phyloP scores from a whole-genome alignment of 768 basidiomycete genomes.

The Phanerochaete carnosa region DNA sequence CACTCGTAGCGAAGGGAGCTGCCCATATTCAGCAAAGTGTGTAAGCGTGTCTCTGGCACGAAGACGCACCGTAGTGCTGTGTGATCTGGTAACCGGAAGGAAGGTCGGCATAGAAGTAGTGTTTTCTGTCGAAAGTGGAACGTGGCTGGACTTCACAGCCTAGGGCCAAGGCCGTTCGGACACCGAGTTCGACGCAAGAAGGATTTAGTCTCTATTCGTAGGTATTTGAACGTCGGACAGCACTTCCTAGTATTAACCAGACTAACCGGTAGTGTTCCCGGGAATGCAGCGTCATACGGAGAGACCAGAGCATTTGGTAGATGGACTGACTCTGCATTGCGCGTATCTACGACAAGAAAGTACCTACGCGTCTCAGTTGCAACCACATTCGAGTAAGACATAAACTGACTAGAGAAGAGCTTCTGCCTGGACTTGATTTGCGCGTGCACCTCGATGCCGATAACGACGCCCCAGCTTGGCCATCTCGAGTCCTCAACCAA shows the following conservation, averaged over 20 bases:
- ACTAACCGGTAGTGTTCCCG: slow-evolving; percentile 88
- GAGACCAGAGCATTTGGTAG: slow-evolving; percentile 72
- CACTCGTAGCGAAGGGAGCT: slow-evolving; percentile 81
- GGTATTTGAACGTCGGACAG: neutral
- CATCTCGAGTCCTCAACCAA: slow-evolving; percentile 38
- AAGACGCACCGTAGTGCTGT: slow-evolving; percentile 77
- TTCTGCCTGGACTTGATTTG: slow-evolving; percentile 88
- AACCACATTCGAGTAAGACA: neutral
- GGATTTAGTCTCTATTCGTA: slow-evolving; percentile 52
- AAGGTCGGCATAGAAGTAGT: slow-evolving; percentile 96
- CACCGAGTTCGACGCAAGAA: slow-evolving; percentile 72
- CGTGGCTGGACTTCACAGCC: slow-evolving; percentile 56
- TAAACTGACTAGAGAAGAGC: slow-evolving; percentile 71
- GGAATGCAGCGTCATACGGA: slow-evolving; percentile 84
- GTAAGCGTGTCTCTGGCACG: slow-evolving; percentile 7
- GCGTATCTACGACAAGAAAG: slow-evolving; percentile 31
- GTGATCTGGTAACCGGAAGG: slow-evolving; percentile 97
- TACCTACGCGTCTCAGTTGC: neutral
- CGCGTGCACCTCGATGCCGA: slow-evolving; percentile 95
- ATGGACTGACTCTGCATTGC: slow-evolving; percentile 43
- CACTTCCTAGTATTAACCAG: neutral
- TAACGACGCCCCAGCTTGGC: slow-evolving; percentile 87
- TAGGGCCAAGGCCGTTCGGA: slow-evolving; percentile 80
- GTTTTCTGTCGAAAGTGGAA: slow-evolving; percentile 93
- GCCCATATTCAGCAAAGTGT: neutral